Evolutionary conservation across 2,329 filamentous ascomycete genomes (phyloP), one percentile per base, ranked within the genome.

Genomic region (Diplocarpon mali): DNA sequence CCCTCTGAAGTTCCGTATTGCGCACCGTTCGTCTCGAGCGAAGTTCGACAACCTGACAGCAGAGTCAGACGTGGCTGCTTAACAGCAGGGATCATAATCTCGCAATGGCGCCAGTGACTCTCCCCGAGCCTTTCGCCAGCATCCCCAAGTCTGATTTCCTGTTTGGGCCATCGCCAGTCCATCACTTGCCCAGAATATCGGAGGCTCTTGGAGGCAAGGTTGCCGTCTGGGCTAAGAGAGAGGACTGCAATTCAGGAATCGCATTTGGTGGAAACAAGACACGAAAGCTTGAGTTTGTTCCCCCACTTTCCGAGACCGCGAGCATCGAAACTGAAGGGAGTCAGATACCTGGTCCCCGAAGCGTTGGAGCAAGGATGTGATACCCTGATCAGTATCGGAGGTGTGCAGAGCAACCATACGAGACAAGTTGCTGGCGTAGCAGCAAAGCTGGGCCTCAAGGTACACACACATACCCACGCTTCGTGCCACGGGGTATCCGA

Each of bases 181-280:
- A 85, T 58, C 62, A 69, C 41, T 72, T 86, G 30, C 75, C 78
- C 44, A 72, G 78, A 50, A 82, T 84, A 57, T 78, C 76, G 28
- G 61, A 69, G 42, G 75, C 74, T 17, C 70, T 84, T 56, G 72
- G 74, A 39, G 71, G 71, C 27, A 71, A 71, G 53, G 75, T 82
- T 34, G 67, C 70, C 15, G 72, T 85, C 51, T 85, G 77, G 58
- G 80, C 81, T 42, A 85, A 85, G 64, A 73, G 81, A 40, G 81
- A 85, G 53, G 82, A 85, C 64, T 76, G 78, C 57, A 83, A 81
- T 64, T 81, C 77, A 1, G 75, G 73, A 0, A 69, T 83, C 14
- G 79, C 79, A 2, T 82, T 71, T 55, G 80, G 80, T 31, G 80
- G 78, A 42, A 84, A 84, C 66, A 84, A 84, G 64, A 76, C 73